Evolutionary conservation across 768 basidiomycete species (phyloP).

Genomic region (Coprinopsis cinerea): DNA sequence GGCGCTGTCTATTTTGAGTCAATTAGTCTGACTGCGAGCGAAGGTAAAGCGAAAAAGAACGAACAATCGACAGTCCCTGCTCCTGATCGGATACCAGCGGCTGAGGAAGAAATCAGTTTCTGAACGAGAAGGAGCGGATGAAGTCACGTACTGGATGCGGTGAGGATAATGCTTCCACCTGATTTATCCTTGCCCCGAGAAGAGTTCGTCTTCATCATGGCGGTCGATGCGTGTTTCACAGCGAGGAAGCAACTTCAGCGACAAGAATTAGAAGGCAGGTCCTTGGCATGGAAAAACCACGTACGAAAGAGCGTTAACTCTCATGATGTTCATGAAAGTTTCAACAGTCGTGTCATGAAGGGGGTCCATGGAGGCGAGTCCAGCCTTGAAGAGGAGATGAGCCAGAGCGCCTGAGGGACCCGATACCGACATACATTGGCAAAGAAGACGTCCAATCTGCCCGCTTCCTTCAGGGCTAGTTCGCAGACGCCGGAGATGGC

Average conservation of each 20-base stretch:
- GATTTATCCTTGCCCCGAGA: slow-evolving; percentile 62
- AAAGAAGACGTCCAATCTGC: slow-evolving; percentile 88
- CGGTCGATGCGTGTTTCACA: slow-evolving; percentile 76
- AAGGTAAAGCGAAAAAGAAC: slow-evolving; percentile 17
- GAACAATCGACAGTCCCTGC: slow-evolving; percentile 79
- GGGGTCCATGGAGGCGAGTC: slow-evolving; percentile 39
- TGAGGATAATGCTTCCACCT: slow-evolving; percentile 82
- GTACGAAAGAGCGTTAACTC: slow-evolving; percentile 64
- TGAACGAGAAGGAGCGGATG: neutral
- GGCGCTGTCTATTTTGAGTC: slow-evolving; percentile 77
- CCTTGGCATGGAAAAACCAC: slow-evolving; percentile 13
- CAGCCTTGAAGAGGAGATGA: slow-evolving; percentile 46
- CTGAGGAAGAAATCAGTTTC: slow-evolving; percentile 28
- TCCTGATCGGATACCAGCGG: slow-evolving; percentile 78
- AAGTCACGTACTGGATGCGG: slow-evolving; percentile 63
- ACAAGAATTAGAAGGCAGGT: neutral
- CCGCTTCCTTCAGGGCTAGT: slow-evolving; percentile 73
- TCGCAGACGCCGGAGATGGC: slow-evolving; percentile 66
- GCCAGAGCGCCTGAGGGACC: neutral
- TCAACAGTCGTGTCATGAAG: slow-evolving; percentile 55
- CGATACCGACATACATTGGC: slow-evolving; percentile 64
- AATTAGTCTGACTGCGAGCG: neutral
- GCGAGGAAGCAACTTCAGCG: slow-evolving; percentile 75
- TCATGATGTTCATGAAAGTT: slow-evolving; percentile 68
- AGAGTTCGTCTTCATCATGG: slow-evolving; percentile 67